Evolutionary conservation across 805 yeast species (phyloP), one percentile per base, ranked within the genome.

Genomic region (Nakazawaea holstii): DNA sequence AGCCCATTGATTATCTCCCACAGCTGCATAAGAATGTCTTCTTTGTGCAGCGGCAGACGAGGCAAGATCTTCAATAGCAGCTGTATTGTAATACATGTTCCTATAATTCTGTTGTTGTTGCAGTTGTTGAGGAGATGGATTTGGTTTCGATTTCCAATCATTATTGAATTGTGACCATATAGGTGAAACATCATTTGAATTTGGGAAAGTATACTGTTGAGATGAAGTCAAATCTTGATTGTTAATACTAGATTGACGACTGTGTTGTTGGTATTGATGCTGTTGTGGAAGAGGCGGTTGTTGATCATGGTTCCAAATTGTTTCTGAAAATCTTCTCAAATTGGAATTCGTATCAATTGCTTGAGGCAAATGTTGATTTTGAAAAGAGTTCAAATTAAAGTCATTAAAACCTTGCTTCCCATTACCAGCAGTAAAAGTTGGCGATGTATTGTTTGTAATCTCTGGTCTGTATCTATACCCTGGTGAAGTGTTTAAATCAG

Each of bases 271-370:
- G 15, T 10, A 37, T 32, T 10, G 44, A 3, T 11, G 38, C 4
- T 32, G 48, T 35, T 30, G 44, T n/a, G 6, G 36, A 11, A 26
- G 32, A 26, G 17, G 36, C 9, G 30, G 32, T n/a, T 17, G 9
- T 37, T n/a, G 20, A 50, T 44, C 29, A 45, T 28, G 10, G 49
- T 50, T 6, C 46, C 41, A 37, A n/a, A 54, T 48, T 38, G 54
- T 50, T 35, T 57, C 60, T 8, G 56, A 59, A 14, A 52, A 48
- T 30, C 60, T 46, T 41, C 60, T 53, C 9, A 53, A 49, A 39
- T 48, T 52, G 32, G 49, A 46, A 14, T 50, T 51, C 11, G 39
- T 31, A 8, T 43, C 46, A 8, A 42, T 15, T 8, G 17, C 11
- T 17, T 40, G 38, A 38, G 36, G 49, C 26, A 39, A 35, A 38